These are phyloP conservation scores for Phytophthora melonis DNA, from an alignment of 352 stramenopile species.

Conservation along the genomic window DNA sequence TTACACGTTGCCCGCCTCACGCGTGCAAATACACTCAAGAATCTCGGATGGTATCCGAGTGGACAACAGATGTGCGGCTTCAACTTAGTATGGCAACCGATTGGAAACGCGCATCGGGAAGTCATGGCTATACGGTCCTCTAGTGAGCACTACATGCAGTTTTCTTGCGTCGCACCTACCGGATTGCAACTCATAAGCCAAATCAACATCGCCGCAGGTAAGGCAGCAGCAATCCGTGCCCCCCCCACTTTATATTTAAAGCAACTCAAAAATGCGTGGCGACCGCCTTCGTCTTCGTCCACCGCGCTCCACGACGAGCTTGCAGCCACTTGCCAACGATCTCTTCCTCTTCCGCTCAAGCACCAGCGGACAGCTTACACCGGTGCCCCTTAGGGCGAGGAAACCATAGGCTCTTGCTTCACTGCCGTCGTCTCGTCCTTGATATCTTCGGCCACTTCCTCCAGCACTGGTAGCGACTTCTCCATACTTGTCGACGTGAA, in stretches of 20 bases:
- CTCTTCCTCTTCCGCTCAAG: constrained; percentile 9
- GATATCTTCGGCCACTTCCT: constrained; percentile 10
- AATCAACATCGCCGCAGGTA: constrained; percentile 8
- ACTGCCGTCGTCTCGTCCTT: constrained; percentile 37
- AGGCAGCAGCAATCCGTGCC: constrained; percentile 4
- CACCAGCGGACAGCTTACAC: not conserved
- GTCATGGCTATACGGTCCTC: too few species aligned
- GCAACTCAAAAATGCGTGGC: constrained; percentile 30
- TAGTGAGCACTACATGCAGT: too few species aligned
- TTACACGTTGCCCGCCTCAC: too few species aligned
- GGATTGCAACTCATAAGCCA: not conserved
- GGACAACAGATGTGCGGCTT: too few species aligned
- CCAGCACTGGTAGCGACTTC: constrained; percentile 1
- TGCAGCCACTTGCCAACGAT: constrained; percentile 15
- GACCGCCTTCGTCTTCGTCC: constrained; percentile 3
- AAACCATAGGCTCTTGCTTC: constrained; percentile 44
- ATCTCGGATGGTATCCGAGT: too few species aligned
- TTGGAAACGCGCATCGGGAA: too few species aligned
- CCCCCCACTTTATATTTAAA: constrained; percentile 35
- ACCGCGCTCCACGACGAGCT: constrained; percentile 5
- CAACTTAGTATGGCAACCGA: too few species aligned
- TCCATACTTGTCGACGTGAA: constrained; percentile 24
- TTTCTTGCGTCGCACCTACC: too few species aligned
- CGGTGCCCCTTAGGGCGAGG: constrained; percentile 20
- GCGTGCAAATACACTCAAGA: too few species aligned